Base-by-base conservation (phyloP, 306 rosid genomes). In the Canavalia ensiformis region DNA sequence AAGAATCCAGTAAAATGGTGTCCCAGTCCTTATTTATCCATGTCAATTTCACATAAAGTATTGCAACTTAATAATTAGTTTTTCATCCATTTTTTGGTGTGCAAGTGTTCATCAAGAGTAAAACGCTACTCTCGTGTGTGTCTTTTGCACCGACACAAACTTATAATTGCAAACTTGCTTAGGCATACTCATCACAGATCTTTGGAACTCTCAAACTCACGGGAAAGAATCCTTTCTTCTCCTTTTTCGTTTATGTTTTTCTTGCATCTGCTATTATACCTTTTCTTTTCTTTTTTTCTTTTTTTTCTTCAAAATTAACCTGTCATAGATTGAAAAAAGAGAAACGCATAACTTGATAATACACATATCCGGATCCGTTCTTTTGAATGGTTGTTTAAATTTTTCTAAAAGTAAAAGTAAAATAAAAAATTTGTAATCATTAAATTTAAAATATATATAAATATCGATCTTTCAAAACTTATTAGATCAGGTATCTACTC, bases 181-280 rank as follows among this genome's bases (percentile, higher is more conserved):
- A 34, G 50, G 58, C 68, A 57, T 25, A 31, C 39, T 70, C 63
- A 35, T 63, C 72, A 63, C 44, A 29, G 25, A 76, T 28, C 75
- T 73, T 81, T 84, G 60, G 78, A 84, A 60, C 52, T 52, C 82
- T 76, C 80, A 37, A 18, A 70, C 52, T 57, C 88, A 66, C 72
- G 75, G 64, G 80, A 44, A 79, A 68, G 51, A 33, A 46, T 57
- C 57, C 70, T 25, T 79, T 2, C 6, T 18, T 18, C 25, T 18
- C 25, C 25, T 18, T 18, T 18, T 18, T 18, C 25, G 25, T 55
- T 13, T 2, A 2, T 45, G 30, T 41, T 47, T 29, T 2, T 57
- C 18, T 5, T 10, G 0, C 4, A 0, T 7, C 0, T 3, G 1
- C 9, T 3, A 0, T 18, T 18, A 18, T 18, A 18, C 25, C 0